Evolutionary conservation across 345 rosid genomes (phyloP), one percentile per base, ranked within the genome.

Genomic region (Camelina laxa): DNA sequence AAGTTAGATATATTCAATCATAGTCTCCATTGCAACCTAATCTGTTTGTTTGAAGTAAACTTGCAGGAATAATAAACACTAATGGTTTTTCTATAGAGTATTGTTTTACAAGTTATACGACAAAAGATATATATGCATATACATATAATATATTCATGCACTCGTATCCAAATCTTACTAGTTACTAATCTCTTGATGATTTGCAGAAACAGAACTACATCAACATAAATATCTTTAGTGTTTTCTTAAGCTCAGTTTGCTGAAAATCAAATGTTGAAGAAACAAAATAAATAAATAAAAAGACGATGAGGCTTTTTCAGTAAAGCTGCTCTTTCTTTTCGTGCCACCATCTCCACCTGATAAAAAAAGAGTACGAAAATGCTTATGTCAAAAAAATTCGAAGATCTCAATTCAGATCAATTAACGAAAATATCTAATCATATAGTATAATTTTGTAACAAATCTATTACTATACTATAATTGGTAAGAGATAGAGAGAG

Each of bases 331-430:
- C 89, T 80, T 80, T 85, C 80, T 51, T 81, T 81, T 88, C 96
- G 15, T 80, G 82, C 87, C 84, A 86, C 96, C 97, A 85, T 81
- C 96, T 91, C 91, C 93, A 91, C 93, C 98, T 93, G 89, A 48
- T 0, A 38, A 38, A 3, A 24, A 70, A 45, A 4, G 24, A 56
- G 38, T 12, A 69, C 12, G 15, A 56, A 7, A 70, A 9, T 12
- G 35, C 31, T 9, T 60, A 61, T 22, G 54, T 55, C 7, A 66
- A 20, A 60, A 27, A 20, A 13, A 20, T 4, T 42, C 14, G 1
- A 55, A 55, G 30, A 58, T 50, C 24, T 39, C 13, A 39, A 11
- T 30, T 16, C 27, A 2, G 27, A 3, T 48, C 39, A 38, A 41
- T 13, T 44, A 7, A 11, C 44, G 54, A 44, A 42, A 60, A 2